Evolutionary conservation across 176 grass and related monocot genomes (phyloP).

Genomic region (Carex scoparia): DNA sequence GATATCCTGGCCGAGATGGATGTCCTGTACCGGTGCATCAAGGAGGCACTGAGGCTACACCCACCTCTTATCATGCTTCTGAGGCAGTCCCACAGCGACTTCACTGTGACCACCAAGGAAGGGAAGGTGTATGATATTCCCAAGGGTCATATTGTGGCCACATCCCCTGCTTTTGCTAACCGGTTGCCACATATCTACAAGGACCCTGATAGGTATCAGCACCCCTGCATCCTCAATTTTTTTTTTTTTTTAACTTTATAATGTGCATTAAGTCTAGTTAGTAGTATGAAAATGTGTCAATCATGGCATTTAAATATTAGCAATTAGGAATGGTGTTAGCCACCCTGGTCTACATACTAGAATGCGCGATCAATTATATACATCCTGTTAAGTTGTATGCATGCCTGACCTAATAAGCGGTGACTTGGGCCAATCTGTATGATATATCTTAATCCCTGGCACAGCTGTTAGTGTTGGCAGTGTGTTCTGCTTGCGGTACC

Average conservation of each 20-base stretch:
- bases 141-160: conserved; percentile 91
- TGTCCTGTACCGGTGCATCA: conserved; percentile 90
- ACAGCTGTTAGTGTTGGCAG: neutral
- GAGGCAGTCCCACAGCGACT: conserved; percentile 73
- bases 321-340: neutral
- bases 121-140: conserved; percentile 82
- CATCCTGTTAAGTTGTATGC: neutral
- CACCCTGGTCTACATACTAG: neutral
- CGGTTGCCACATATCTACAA: conserved; percentile 80
- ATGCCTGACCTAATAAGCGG: neutral
- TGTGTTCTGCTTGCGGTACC: neutral
- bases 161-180: conserved; percentile 84
- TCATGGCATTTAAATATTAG: neutral
- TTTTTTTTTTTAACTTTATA: neutral
- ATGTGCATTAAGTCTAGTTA: neutral
- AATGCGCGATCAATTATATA: neutral
- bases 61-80: conserved; percentile 90
- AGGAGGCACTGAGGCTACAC: conserved; percentile 89
- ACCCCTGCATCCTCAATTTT: neutral
- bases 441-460: neutral
- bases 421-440: neutral
- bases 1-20: conserved; percentile 98
- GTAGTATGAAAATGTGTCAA: neutral
- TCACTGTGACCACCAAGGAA: conserved; percentile 73
- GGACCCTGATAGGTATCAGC: conserved; percentile 49